These are phyloP conservation scores for Cryptococcus sp. DNA, from an alignment of 1,284 basidiomycete species.

Conservation along the genomic window DNA sequence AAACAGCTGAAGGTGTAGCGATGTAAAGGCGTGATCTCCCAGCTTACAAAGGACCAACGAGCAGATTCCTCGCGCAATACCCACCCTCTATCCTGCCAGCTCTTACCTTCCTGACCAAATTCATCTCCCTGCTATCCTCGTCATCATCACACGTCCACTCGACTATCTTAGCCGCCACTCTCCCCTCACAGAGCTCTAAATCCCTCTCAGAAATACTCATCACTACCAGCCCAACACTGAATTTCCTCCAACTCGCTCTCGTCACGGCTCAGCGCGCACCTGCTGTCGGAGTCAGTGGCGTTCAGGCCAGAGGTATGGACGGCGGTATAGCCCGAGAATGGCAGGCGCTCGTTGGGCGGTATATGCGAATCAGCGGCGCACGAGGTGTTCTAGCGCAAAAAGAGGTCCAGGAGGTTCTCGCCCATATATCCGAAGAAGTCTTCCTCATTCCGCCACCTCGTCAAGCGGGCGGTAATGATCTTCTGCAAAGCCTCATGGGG, in stretches of 20 bases:
- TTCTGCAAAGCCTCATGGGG: conserved; percentile 78
- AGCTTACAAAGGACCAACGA: background rate
- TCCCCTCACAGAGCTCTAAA: conserved; percentile 33
- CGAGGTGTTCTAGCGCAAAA: conserved; percentile 64
- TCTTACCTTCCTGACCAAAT: conserved; percentile 75
- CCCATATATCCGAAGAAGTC: conserved; percentile 63
- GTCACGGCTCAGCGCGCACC: conserved; percentile 75
- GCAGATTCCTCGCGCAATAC: conserved; percentile 75
- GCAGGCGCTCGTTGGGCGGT: conserved; percentile 77
- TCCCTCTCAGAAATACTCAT: conserved; percentile 66
- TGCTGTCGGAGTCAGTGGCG: conserved; percentile 56
- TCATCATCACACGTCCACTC: conserved; percentile 55
- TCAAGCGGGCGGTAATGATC: conserved; percentile 64
- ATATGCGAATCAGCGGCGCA: conserved; percentile 58
- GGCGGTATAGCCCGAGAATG: conserved; percentile 63
- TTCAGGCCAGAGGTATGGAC: conserved; percentile 61
- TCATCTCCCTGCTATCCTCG: conserved; percentile 64
- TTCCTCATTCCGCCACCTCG: conserved; percentile 77
- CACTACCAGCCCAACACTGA: conserved; percentile 71
- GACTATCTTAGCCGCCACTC: conserved; percentile 52
- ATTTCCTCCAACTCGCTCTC: conserved; percentile 84
- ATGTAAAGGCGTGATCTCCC: background rate
- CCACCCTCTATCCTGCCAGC: conserved; percentile 86
- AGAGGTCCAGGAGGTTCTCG: conserved; percentile 72
- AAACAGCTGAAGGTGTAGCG: too few species aligned